Base-by-base conservation (phyloP, 2,329 filamentous ascomycete genomes). In the Botrytis sinoallii region DNA sequence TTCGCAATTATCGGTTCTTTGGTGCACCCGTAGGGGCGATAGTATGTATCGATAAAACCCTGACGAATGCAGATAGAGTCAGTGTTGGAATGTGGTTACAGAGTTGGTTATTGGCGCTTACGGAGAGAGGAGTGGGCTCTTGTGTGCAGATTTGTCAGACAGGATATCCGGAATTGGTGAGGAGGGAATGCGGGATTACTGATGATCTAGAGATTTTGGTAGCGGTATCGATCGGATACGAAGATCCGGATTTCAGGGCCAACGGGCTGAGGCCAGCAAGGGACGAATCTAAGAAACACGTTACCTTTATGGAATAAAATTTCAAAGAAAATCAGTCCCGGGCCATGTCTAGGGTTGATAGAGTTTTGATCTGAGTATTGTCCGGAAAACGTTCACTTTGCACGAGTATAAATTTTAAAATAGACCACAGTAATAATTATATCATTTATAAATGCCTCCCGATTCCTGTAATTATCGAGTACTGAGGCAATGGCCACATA, bases 31-130 rank as follows among this genome's bases (percentile, higher is more conserved):
- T 57, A 20, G 52, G 63, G 38, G 71, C 71, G 9, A 69, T 69
- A 29, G 52, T 69, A 40, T 72, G 63, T 14, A 72, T 72, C 6
- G 71, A 72, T 60, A 48, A 42, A 46, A 29, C 25, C n/a, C 25
- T 60, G 29, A 61, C 55, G 2, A 44, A 32, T n/a, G 55, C 63
- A 6, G 71, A 69, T 60, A 9, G 40, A 67, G 16, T 72, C 22
- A 67, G 71, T 16, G 63, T 72, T 10, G 71, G 71, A 10, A 60
- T 69, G 52, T 72, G 71, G 71, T 48, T 72, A 40, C 63, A 68
- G 52, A 57, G n/a, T 38, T 72, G 48, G 63, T 48, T 72, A 22
- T 44, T 72, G 42, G 63, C 71, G 9, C 71, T 72, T 12, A 72
- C 63, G 25, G 71, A 69, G 20, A 48, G 65, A 32, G 71, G 71